Conservation (phyloP, 129 eudicot species). For the Calendula officinalis region DNA sequence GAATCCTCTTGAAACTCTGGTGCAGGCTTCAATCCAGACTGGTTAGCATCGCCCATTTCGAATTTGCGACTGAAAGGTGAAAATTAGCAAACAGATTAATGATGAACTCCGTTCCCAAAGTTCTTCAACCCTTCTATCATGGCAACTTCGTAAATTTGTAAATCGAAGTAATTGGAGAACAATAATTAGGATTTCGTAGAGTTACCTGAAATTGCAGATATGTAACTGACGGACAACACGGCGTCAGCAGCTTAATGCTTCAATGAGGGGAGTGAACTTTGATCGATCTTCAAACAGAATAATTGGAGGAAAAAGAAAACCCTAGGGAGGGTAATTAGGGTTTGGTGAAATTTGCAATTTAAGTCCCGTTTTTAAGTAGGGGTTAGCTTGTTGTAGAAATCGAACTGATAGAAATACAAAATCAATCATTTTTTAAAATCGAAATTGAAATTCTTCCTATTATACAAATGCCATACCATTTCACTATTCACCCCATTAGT, state of each 20-base stretch:
- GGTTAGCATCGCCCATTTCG: slow-evolving; percentile 34
- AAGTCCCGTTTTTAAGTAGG: neutral
- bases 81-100: neutral
- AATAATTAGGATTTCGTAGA: neutral
- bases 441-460: no score
- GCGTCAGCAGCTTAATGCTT: neutral
- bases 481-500: no score
- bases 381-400: no score
- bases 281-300: neutral
- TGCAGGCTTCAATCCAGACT: slow-evolving; percentile 40
- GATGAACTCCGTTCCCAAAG: no score
- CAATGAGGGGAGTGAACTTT: neutral
- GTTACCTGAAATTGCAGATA: neutral
- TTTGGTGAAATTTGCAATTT: neutral
- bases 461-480: no score
- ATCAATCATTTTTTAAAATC: no score
- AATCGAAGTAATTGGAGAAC: neutral
- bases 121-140: no score
- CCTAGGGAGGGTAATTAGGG: neutral
- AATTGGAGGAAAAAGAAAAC: neutral
- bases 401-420: no score
- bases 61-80: slow-evolving; percentile 14
- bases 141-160: no score
- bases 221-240: neutral
- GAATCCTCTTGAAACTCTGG: slow-evolving; percentile 52